Evolutionary conservation across 805 yeast genomes (phyloP).

Genomic region (Ogataea thermomethanolica): DNA sequence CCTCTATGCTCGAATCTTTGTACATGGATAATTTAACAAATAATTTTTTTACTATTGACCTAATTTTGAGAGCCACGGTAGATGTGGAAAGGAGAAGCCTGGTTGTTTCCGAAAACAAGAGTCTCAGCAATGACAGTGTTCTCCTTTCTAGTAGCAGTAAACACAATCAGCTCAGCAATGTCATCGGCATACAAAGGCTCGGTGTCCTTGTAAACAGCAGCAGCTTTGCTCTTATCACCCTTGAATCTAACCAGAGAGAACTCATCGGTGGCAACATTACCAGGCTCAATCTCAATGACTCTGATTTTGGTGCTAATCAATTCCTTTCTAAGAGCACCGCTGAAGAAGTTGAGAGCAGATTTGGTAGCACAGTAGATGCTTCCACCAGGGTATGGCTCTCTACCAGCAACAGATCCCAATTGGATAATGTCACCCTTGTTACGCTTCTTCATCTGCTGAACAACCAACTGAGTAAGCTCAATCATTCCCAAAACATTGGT

Average conservation of each 20-base stretch:
- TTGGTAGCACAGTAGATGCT: slow-evolving; percentile 75
- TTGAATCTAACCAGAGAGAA: slow-evolving; percentile 61
- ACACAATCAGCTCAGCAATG: slow-evolving; percentile 71
- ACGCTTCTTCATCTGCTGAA: slow-evolving; percentile 67
- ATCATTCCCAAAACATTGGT: slow-evolving; percentile 89
- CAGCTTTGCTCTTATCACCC: slow-evolving; percentile 60
- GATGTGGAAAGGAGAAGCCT: slow-evolving; percentile 72
- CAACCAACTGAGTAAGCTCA: slow-evolving; percentile 73
- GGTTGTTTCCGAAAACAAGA: slow-evolving; percentile 79
- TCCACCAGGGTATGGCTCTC: slow-evolving; percentile 78
- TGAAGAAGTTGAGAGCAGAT: slow-evolving; percentile 67
- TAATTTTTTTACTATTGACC: slow-evolving; percentile 1
- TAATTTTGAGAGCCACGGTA: slow-evolving; percentile 33
- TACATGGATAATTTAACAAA: slow-evolving; percentile 17
- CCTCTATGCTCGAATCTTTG: slow-evolving; percentile 20
- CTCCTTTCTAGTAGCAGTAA: slow-evolving; percentile 61
- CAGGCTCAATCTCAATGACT: slow-evolving; percentile 73
- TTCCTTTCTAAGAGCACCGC: slow-evolving; percentile 61
- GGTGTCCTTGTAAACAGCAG: slow-evolving; percentile 60
- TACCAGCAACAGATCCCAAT: slow-evolving; percentile 75
- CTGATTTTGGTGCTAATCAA: slow-evolving; percentile 53
- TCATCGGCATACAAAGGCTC: slow-evolving; percentile 72
- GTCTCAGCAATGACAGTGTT: slow-evolving; percentile 79
- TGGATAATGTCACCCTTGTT: slow-evolving; percentile 72
- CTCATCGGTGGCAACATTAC: slow-evolving; percentile 72